These are phyloP conservation scores for Cystofilobasidium macerans DNA, from an alignment of 768 basidiomycete genomes.

Conservation along the genomic window DNA sequence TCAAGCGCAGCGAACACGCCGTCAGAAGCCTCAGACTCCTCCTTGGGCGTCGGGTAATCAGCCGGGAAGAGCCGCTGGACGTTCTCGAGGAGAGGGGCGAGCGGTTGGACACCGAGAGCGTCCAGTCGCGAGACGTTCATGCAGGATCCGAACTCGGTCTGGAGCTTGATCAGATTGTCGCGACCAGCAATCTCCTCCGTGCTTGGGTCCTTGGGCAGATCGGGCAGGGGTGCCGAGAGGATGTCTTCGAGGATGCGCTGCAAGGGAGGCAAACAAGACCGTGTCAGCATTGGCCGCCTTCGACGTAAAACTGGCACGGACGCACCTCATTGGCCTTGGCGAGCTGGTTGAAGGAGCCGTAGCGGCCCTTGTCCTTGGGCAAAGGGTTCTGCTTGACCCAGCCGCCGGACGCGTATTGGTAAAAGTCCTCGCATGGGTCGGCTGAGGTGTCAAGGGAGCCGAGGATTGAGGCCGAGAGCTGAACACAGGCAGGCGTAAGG, in stretches of 20 bases:
- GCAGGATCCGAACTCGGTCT: slow-evolving; percentile 65
- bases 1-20: neutral
- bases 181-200: slow-evolving; percentile 46
- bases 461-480: slow-evolving; percentile 69
- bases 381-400: slow-evolving; percentile 76
- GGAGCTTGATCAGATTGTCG: slow-evolving; percentile 40
- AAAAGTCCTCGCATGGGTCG: slow-evolving; percentile 94
- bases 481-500: slow-evolving; percentile 65
- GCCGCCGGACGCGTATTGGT: slow-evolving; percentile 78
- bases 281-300: neutral
- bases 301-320: neutral
- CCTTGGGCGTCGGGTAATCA: slow-evolving; percentile 19
- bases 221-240: slow-evolving; percentile 44
- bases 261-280: neutral
- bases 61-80: slow-evolving; percentile 37
- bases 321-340: slow-evolving; percentile 14
- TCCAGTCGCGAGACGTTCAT: slow-evolving; percentile 64
- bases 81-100: slow-evolving; percentile 55
- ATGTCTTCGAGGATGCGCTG: slow-evolving; percentile 61
- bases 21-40: neutral
- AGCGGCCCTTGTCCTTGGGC: slow-evolving; percentile 69
- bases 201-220: slow-evolving; percentile 33
- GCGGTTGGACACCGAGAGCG: slow-evolving; percentile 57
- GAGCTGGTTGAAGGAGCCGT: slow-evolving; percentile 55
- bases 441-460: slow-evolving; percentile 64